Conservation (phyloP, 1,284 basidiomycete species). For the Cryptococcus sp. region DNA sequence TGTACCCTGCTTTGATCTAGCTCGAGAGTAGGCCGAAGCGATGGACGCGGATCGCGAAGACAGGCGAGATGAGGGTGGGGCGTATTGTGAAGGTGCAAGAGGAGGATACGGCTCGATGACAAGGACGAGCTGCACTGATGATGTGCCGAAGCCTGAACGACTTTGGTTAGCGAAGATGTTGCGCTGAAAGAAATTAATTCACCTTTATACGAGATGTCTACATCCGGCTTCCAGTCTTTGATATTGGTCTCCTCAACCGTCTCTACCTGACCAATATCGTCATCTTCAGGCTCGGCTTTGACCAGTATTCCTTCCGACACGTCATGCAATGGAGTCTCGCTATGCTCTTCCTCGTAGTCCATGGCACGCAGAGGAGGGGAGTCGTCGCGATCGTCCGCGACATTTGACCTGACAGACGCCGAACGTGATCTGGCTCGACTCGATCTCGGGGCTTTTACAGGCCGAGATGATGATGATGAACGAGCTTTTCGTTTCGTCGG, state of each 20-base stretch:
- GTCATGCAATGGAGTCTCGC: slow-evolving; percentile 1
- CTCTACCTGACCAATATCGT: not conserved
- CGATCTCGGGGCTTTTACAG: slow-evolving; percentile 8
- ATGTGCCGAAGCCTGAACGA: slow-evolving; percentile 45
- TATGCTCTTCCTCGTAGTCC: not conserved
- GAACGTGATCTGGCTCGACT: slow-evolving; percentile 16
- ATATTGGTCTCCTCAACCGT: slow-evolving; percentile 35
- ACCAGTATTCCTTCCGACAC: slow-evolving; percentile 22
- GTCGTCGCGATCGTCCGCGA: slow-evolving; percentile 1
- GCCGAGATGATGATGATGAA: slow-evolving; percentile 5
- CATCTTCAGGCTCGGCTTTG: slow-evolving; percentile 28
- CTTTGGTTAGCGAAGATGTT: not conserved
- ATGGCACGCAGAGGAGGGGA: slow-evolving; percentile 7
- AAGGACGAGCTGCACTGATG: slow-evolving; percentile 48
- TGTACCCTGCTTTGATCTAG: slow-evolving; percentile 30
- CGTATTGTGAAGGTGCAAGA: slow-evolving; percentile 41
- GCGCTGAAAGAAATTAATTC: not conserved
- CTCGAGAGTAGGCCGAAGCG: slow-evolving; percentile 30
- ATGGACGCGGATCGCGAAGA: slow-evolving; percentile 43
- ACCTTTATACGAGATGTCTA: slow-evolving; percentile 45
- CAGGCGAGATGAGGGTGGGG: slow-evolving; percentile 47
- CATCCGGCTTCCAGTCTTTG: slow-evolving; percentile 51
- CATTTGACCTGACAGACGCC: slow-evolving; percentile 1
- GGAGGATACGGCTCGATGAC: slow-evolving; percentile 51
- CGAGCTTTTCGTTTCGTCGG: slow-evolving; percentile 24